Conservation (phyloP, 805 yeast species). For the Cyberlindnera subsufficiens region DNA sequence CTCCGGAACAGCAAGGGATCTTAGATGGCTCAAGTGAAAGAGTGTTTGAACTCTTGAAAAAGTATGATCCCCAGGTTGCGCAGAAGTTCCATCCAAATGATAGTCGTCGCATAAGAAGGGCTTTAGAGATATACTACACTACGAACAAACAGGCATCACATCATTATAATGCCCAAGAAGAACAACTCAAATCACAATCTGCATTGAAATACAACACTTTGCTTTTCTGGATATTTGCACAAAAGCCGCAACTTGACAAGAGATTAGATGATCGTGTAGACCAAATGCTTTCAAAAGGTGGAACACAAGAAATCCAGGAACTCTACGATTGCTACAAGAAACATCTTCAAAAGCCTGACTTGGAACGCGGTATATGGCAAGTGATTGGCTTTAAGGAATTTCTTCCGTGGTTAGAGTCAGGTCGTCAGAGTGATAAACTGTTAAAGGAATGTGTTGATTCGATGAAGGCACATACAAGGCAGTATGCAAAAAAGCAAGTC, state of each 20-base stretch:
- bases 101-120: conserved; percentile 67
- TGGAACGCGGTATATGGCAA: conserved; percentile 83
- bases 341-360: conserved; percentile 36
- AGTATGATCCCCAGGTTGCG: conserved; percentile 67
- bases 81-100: conserved; percentile 91
- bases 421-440: conserved; percentile 11
- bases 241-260: conserved; percentile 45
- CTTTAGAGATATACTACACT: conserved; percentile 68
- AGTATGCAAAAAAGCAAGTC: conserved; percentile 82
- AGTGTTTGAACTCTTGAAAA: conserved; percentile 41
- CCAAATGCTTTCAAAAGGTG: conserved; percentile 70
- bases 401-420: conserved; percentile 53
- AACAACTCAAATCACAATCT: conserved; percentile 35
- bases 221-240: conserved; percentile 79
- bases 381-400: conserved; percentile 93
- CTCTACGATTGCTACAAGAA: conserved; percentile 42
- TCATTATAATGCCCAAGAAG: conserved; percentile 56
- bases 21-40: conserved; percentile 51
- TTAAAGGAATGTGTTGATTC: conserved; percentile 49
- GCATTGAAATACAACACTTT: conserved; percentile 55
- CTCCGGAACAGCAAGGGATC: conserved; percentile 32
- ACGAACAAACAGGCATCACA: conserved; percentile 69
- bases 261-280: conserved; percentile 81
- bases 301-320: conserved; percentile 59
- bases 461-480: conserved; percentile 82